Percentiles rank a stretch among this genome's conserved stretches.
phyloP scores from a whole-genome alignment of 768 basidiomycete species.

The Gautieria morchelliformis region DNA sequence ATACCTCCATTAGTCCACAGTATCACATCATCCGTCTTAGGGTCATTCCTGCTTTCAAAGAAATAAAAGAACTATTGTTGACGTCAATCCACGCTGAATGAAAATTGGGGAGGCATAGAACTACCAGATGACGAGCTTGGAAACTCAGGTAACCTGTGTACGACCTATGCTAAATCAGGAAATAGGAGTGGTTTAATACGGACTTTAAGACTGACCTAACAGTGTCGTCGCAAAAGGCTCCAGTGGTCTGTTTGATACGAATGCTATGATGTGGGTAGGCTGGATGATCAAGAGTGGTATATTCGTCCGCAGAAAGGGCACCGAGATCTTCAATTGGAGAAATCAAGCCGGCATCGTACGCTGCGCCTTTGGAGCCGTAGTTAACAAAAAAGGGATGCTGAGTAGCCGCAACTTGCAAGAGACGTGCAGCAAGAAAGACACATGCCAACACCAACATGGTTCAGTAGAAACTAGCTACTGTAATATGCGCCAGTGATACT shows the following conservation, averaged over 20 bases:
- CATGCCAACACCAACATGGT: too few species aligned
- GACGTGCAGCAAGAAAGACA: not conserved
- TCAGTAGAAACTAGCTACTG: too few species aligned
- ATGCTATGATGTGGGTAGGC: not conserved
- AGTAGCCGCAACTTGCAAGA: not conserved
- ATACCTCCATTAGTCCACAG: slow-evolving; percentile 41
- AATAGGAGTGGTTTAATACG: not conserved
- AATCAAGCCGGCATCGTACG: not conserved
- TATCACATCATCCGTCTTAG: slow-evolving; percentile 26
- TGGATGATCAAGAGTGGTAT: slow-evolving; percentile 1
- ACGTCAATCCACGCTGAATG: not conserved
- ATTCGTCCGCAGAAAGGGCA: slow-evolving; percentile 6
- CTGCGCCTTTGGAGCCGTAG: not conserved
- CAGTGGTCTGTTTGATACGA: not conserved
- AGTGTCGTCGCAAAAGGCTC: not conserved
- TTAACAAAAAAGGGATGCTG: not conserved
- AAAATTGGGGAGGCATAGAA: not conserved
- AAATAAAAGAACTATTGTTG: slow-evolving; percentile 52
- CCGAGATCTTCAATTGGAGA: not conserved
- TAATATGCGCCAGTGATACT: too few species aligned
- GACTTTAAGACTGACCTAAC: slow-evolving; percentile 1
- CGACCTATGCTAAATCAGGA: not conserved
- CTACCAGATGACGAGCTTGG: slow-evolving; percentile 39
- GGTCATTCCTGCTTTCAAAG: slow-evolving; percentile 57
- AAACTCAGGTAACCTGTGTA: slow-evolving; percentile 54